These are phyloP conservation scores for Clarireedia monteithiana DNA, from an alignment of 2,329 filamentous ascomycete genomes.

Conservation along the genomic window DNA sequence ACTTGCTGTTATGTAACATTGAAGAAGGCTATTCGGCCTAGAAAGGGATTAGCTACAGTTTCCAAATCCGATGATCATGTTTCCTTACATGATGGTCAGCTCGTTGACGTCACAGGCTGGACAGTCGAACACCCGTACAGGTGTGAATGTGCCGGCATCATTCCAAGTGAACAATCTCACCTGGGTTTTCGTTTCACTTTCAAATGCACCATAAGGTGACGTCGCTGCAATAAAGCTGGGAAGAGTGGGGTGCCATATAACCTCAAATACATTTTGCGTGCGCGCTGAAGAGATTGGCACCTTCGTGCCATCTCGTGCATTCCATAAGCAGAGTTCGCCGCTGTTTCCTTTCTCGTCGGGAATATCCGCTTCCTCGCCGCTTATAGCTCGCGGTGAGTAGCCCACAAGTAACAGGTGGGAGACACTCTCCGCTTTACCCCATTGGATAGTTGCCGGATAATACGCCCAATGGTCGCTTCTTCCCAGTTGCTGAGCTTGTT, in stretches of 20 bases:
- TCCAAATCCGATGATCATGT: not conserved
- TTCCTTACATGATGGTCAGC: slow-evolving; percentile 42
- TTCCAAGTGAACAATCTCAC: slow-evolving; percentile 43
- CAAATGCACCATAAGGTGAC: slow-evolving; percentile 39
- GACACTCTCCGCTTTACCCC: slow-evolving; percentile 41
- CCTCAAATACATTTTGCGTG: slow-evolving; percentile 56
- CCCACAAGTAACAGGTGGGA: slow-evolving; percentile 50
- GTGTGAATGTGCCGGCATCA: slow-evolving; percentile 33
- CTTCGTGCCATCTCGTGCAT: slow-evolving; percentile 34
- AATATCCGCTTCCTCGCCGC: slow-evolving; percentile 45
- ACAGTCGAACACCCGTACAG: slow-evolving; percentile 51
- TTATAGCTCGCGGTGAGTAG: slow-evolving; percentile 51
- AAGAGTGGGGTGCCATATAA: slow-evolving; percentile 52
- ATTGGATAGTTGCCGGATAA: slow-evolving; percentile 55
- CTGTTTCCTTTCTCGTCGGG: slow-evolving; percentile 49
- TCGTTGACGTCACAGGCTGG: slow-evolving; percentile 55
- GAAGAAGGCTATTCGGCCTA: slow-evolving; percentile 42
- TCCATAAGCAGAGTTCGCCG: slow-evolving; percentile 54
- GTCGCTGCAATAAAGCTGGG: slow-evolving; percentile 50
- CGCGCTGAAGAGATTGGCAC: slow-evolving; percentile 43
- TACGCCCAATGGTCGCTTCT: slow-evolving; percentile 46
- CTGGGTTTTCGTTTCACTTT: slow-evolving; percentile 44
- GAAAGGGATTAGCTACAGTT: slow-evolving; percentile 19
- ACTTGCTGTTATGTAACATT: slow-evolving; percentile 50
- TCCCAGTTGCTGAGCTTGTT: slow-evolving; percentile 18